Evolutionary conservation across 176 grass and related monocot genomes (phyloP), one percentile per base, ranked within the genome.

Genomic region (Raddia distichophylla): DNA sequence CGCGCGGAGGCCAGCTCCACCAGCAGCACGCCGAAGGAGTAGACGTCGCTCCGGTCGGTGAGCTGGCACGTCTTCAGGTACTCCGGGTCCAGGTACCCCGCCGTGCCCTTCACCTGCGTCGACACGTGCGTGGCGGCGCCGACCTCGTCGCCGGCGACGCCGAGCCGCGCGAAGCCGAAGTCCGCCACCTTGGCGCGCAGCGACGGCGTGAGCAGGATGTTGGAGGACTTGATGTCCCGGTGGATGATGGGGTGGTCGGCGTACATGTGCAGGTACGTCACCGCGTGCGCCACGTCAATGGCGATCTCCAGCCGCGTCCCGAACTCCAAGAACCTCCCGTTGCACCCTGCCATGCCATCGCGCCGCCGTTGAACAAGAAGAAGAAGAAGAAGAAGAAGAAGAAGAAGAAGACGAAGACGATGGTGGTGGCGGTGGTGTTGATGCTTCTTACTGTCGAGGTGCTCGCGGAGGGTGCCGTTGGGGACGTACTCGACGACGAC

Each of bases 221-320:
- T 99, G 35, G 97, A 96, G 5, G 97, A 99, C 71, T 99, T 99
- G 77, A 99, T 99, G 87, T 99, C 93, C 67, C 97, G 85, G 89
- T 99, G 97, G 85, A 99, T 99, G 83, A 96, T 96, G 27, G 96
- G 93, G 81, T 87, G 79, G 82, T 95, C 93, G 0, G 92, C 61
- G 82, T 95, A 98, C 86, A 89, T 95, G 84, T 98, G 96, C 1
- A 98, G 96, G 85, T 98, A 95, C 17, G 96, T 98, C 14, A 95
- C 76, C 10, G 85, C 96, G 90, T 98, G 96, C 17, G 96, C 93
- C 2, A 98, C 93, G 73, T 98, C 96, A 69, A 90, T 93, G 88
- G 90, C 92, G 48, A 98, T 85, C 59, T 98, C 96, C 0, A 98
- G 90, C 12, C 96, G 62, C 2, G 88, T 70, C 10, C 67, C 83